A percentile compares a stretch with the other conserved stretches of the same genome.
Evolutionary conservation across 75 land plant species (phyloP).

Genomic region (Cupressus sempervirens): DNA sequence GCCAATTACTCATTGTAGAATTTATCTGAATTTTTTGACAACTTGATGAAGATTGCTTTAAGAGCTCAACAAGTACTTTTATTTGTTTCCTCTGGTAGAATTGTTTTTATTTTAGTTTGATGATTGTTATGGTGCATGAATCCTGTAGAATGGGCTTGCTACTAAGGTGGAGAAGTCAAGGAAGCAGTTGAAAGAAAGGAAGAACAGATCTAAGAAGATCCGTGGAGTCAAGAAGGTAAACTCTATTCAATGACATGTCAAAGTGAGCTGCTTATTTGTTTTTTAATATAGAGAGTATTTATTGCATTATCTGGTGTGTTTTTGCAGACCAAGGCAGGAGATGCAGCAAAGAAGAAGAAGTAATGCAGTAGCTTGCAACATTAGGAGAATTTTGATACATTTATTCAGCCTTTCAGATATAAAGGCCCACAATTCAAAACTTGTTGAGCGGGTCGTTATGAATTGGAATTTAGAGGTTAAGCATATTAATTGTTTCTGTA

Average conservation of each 20-base stretch:
- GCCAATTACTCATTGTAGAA: background rate
- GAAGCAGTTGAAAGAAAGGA: slow-evolving; percentile 80
- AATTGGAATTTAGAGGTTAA: background rate
- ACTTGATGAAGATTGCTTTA: background rate
- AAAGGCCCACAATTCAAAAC: background rate
- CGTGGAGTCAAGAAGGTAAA: slow-evolving; percentile 69
- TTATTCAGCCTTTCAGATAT: background rate
- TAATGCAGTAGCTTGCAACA: slow-evolving; percentile 9
- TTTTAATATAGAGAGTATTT: background rate
- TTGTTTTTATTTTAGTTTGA: background rate
- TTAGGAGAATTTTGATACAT: background rate
- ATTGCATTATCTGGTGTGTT: background rate
- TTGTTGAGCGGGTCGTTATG: background rate
- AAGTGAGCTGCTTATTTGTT: background rate
- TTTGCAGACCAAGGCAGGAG: slow-evolving; percentile 49
- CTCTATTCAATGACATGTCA: background rate
- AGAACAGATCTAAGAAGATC: slow-evolving; percentile 69
- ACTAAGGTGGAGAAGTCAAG: slow-evolving; percentile 79
- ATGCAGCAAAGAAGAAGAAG: slow-evolving; percentile 47
- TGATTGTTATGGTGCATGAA: background rate
- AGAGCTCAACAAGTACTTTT: background rate
- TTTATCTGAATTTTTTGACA: background rate
- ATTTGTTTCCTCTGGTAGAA: background rate
- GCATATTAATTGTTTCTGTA: background rate
- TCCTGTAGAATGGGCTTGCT: slow-evolving; percentile 59